These are phyloP conservation scores for Colletotrichum costaricense DNA, from an alignment of 2,329 filamentous ascomycete species.

Conservation along the genomic window DNA sequence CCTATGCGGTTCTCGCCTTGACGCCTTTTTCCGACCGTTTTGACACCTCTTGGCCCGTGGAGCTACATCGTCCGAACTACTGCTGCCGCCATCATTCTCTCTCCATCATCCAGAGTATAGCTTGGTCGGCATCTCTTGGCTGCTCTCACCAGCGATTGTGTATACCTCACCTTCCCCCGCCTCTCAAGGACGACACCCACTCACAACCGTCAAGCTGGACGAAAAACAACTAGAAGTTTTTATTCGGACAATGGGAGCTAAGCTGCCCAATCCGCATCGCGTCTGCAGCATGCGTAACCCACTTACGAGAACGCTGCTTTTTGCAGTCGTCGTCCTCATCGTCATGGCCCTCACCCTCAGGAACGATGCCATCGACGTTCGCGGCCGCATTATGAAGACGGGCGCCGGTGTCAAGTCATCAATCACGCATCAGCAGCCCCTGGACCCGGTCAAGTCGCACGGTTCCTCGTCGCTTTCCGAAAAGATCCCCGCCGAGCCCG, in stretches of 20 bases:
- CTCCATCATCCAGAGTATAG: not conserved
- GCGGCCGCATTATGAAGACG: conserved; percentile 52
- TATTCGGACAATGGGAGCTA: conserved; percentile 49
- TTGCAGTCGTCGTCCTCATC: conserved; percentile 55
- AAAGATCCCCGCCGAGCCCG: conserved; percentile 41
- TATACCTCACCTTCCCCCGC: not conserved
- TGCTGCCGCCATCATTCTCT: not conserved
- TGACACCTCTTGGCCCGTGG: conserved; percentile 1
- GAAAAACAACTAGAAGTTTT: conserved; percentile 20
- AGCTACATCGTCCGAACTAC: not conserved
- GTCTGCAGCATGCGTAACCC: conserved; percentile 62
- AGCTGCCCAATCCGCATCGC: conserved; percentile 52
- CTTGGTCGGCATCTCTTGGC: not conserved
- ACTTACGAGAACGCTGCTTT: conserved; percentile 56
- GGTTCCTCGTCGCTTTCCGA: conserved; percentile 40
- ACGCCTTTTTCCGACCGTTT: not conserved
- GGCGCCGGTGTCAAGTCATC: conserved; percentile 50
- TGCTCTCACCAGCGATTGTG: not conserved
- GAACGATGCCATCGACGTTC: conserved; percentile 52
- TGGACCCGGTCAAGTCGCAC: conserved; percentile 36
- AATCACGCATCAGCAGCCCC: conserved; percentile 42
- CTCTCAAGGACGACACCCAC: not conserved
- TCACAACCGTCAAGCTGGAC: conserved; percentile 31
- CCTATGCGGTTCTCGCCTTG: conserved; percentile 2
- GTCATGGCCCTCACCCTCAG: conserved; percentile 54